phyloP scores from a whole-genome alignment of 129 eudicot species.

The Tagetes patula region DNA sequence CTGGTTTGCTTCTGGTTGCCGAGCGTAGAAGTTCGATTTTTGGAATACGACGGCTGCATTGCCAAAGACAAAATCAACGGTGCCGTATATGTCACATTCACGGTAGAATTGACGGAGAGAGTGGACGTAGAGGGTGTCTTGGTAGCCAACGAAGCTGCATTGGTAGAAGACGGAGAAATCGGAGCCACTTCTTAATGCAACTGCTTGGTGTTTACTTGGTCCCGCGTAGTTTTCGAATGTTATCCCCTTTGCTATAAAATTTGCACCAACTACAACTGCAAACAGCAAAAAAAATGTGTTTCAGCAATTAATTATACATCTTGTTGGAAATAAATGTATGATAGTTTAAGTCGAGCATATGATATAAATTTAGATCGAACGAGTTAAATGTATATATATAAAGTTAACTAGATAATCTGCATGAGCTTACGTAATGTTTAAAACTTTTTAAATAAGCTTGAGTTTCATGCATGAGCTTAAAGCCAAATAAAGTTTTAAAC shows the following conservation, averaged over 20 bases:
- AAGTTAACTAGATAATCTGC: too few relatives aligned
- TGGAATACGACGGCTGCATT: constrained; percentile 84
- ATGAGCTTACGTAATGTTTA: too few relatives aligned
- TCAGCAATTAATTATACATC: neutral
- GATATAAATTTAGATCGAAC: too few relatives aligned
- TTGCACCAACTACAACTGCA: constrained; percentile 64
- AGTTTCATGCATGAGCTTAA: too few relatives aligned
- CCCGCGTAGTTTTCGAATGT: constrained; percentile 83
- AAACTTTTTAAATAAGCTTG: too few relatives aligned
- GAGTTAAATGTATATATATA: too few relatives aligned
- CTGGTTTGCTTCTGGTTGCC: constrained; percentile 54
- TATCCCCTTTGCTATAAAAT: constrained; percentile 77
- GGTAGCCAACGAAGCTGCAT: constrained; percentile 79
- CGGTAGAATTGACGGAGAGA: constrained; percentile 75
- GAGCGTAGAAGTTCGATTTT: constrained; percentile 65
- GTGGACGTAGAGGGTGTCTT: constrained; percentile 83
- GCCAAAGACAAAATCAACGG: constrained; percentile 76
- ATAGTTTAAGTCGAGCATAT: too few relatives aligned
- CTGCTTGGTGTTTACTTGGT: constrained; percentile 80
- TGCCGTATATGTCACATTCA: constrained; percentile 74
- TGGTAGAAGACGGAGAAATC: constrained; percentile 77
- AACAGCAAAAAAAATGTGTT: neutral
- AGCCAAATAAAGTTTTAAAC: too few relatives aligned
- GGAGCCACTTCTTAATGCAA: constrained; percentile 62
- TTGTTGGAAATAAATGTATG: too few relatives aligned